Evolutionary conservation across 768 basidiomycete species (phyloP).

Genomic region (Russula emetica): DNA sequence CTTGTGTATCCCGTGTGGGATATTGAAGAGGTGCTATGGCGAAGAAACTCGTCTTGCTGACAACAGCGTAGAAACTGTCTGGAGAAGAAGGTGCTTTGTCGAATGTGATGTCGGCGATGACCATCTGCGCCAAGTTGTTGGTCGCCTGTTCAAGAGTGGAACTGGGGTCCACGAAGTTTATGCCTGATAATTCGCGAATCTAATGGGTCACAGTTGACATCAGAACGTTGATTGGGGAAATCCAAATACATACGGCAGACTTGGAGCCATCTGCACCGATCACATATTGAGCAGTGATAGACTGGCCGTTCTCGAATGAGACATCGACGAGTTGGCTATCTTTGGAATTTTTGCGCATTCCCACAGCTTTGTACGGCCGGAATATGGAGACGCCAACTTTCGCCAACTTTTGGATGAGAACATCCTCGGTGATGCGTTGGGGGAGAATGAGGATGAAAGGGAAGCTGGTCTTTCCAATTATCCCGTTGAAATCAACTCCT

Average conservation of each 20-base stretch:
- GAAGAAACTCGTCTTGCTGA: slow-evolving; percentile 36
- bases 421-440: slow-evolving; percentile 44
- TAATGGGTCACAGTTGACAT: slow-evolving; percentile 27
- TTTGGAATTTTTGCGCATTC: slow-evolving; percentile 34
- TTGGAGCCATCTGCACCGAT: slow-evolving; percentile 50
- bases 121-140: slow-evolving; percentile 39
- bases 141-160: slow-evolving; percentile 27
- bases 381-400: slow-evolving; percentile 35
- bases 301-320: slow-evolving; percentile 44
- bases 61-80: slow-evolving; percentile 25
- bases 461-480: slow-evolving; percentile 43
- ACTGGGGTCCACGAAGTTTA: slow-evolving; percentile 45
- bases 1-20: slow-evolving; percentile 27
- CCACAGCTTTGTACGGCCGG: slow-evolving; percentile 41
- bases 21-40: slow-evolving; percentile 37
- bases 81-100: slow-evolving; percentile 13
- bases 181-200: slow-evolving; percentile 42
- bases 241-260: slow-evolving; percentile 39
- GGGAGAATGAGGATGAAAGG: slow-evolving; percentile 43
- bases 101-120: slow-evolving; percentile 47
- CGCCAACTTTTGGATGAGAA: slow-evolving; percentile 37
- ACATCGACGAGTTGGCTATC: slow-evolving; percentile 38
- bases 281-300: slow-evolving; percentile 44
- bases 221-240: neutral
- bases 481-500: slow-evolving; percentile 34